phyloP scores from a whole-genome alignment of 768 basidiomycete species.

The Tylopilus subfusipes region DNA sequence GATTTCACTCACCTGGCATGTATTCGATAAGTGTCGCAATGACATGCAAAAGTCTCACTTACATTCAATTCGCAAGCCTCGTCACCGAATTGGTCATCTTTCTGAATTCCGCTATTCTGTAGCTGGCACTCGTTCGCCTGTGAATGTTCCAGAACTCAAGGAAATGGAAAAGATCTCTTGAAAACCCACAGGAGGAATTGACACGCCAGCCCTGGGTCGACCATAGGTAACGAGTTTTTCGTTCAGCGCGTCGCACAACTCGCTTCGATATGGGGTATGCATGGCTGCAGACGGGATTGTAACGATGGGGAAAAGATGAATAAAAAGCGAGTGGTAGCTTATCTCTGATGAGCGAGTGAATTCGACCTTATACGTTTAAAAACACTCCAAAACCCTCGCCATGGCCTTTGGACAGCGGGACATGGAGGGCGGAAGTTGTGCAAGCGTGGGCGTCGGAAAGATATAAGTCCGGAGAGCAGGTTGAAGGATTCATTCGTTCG shows the following conservation, averaged over 20 bases:
- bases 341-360: no score
- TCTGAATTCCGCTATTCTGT: background rate
- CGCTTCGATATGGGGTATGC: background rate
- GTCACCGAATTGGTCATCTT: background rate
- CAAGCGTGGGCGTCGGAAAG: background rate
- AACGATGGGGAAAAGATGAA: background rate
- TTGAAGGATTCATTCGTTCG: background rate
- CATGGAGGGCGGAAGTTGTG: background rate
- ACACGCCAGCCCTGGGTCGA: background rate
- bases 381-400: slow-evolving; percentile 2
- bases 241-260: background rate
- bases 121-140: background rate
- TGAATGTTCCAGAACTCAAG: background rate
- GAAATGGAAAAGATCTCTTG: background rate
- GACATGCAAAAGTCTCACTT: background rate
- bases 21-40: background rate
- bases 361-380: background rate
- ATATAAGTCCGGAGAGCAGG: background rate
- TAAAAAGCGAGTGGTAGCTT: background rate
- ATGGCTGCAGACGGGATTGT: background rate
- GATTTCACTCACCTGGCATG: background rate
- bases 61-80: background rate
- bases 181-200: background rate
- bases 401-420: background rate
- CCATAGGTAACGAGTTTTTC: no score